phyloP scores from a whole-genome alignment of 768 basidiomycete species.

The Termitomyces sp. region DNA sequence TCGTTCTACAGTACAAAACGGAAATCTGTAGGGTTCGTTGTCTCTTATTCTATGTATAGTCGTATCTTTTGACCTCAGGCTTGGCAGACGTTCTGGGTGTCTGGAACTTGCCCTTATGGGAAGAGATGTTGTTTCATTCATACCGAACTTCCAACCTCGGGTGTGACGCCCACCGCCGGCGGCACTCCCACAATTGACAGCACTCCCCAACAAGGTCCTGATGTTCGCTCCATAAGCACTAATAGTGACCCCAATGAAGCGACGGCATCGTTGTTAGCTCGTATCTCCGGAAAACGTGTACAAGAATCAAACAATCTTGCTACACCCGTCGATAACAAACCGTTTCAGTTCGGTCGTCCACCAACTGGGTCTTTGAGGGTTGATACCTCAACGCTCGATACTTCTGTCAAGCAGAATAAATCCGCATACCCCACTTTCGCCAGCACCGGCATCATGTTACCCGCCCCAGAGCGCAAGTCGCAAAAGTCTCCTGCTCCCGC shows the following conservation, averaged over 20 bases:
- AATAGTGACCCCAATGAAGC: conserved; percentile 79
- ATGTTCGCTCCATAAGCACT: conserved; percentile 54
- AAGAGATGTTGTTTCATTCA: conserved; percentile 94
- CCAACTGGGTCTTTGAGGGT: conserved; percentile 69
- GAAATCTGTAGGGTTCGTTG: conserved; percentile 77
- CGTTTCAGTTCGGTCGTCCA: conserved; percentile 55
- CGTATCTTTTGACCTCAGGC: conserved; percentile 7
- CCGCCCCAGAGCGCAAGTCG: conserved; percentile 50
- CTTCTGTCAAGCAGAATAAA: conserved; percentile 70
- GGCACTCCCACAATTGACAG: conserved; percentile 32
- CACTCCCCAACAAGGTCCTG: conserved; percentile 41
- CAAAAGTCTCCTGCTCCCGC: conserved; percentile 74
- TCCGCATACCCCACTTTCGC: conserved; percentile 75
- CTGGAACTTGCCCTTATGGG: conserved; percentile 88
- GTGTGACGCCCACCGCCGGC: conserved; percentile 34
- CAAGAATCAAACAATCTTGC: conserved; percentile 40
- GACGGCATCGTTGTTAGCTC: conserved; percentile 67
- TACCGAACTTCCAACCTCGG: conserved; percentile 72
- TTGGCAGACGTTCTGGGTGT: conserved; percentile 85
- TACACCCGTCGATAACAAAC: conserved; percentile 53
- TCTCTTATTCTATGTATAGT: conserved; percentile 14
- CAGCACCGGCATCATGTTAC: conserved; percentile 53
- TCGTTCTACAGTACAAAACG: conserved; percentile 69
- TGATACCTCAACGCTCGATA: conserved; percentile 63
- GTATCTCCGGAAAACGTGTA: conserved; percentile 65